phyloP scores from a whole-genome alignment of 495 filamentous ascomycete species.

The Penicillium samsonianum region DNA sequence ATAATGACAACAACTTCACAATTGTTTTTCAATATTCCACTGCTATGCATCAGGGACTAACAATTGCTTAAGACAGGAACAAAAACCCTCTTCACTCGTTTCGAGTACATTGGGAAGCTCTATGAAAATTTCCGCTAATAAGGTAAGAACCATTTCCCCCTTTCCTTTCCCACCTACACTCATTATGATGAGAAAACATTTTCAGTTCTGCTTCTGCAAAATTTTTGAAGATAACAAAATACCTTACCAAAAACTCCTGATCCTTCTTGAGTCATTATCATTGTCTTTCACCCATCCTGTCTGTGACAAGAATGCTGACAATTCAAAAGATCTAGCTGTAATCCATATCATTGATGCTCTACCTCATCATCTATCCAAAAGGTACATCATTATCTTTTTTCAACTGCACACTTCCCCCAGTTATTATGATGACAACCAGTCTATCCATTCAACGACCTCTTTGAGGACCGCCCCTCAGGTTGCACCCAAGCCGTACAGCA shows the following conservation, averaged over 20 bases:
- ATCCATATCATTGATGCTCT: background rate
- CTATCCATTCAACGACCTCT: constrained; percentile 98
- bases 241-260: constrained; percentile 74
- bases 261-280: constrained; percentile 24
- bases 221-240: constrained; percentile 72
- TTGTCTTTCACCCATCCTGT: constrained; percentile 3
- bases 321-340: constrained; percentile 24
- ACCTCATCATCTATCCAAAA: background rate
- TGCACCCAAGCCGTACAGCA: constrained; percentile 24
- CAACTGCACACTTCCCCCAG: constrained; percentile 9
- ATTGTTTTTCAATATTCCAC: constrained; percentile 12
- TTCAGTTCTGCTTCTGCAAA: constrained; percentile 98
- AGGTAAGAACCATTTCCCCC: constrained; percentile 25
- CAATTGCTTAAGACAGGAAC: constrained; percentile 19
- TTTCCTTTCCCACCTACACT: constrained; percentile 11
- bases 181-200: constrained; percentile 73
- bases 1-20: constrained; percentile 43
- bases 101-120: constrained; percentile 10
- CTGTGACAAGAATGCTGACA: constrained; percentile 10
- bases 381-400: constrained; percentile 15
- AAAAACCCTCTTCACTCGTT: background rate
- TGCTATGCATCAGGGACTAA: constrained; percentile 19
- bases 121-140: constrained; percentile 8
- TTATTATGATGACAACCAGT: constrained; percentile 89
- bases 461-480: constrained; percentile 59